phyloP scores from a whole-genome alignment of 345 rosid species.

The Cardiospermum halicacabum region DNA sequence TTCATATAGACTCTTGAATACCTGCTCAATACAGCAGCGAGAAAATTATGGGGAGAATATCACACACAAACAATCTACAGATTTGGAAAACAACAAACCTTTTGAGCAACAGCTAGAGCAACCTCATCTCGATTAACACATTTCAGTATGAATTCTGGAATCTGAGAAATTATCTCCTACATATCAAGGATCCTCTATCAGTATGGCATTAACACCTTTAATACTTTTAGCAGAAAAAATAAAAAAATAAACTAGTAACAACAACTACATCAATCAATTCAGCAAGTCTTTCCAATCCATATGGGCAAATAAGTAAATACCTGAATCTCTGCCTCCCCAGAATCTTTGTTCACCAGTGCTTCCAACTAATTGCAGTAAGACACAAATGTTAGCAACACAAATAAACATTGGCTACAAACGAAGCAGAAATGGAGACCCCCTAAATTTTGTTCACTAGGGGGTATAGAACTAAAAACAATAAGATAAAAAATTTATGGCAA shows the following conservation, averaged over 20 bases:
- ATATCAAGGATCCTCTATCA: background rate
- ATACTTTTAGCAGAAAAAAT: background rate
- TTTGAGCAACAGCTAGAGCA: slow-evolving; percentile 93
- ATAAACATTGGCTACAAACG: background rate
- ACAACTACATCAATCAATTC: too few species aligned
- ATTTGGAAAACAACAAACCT: slow-evolving; percentile 37
- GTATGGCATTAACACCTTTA: background rate
- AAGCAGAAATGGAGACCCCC: background rate
- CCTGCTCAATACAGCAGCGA: slow-evolving; percentile 24
- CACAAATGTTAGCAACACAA: background rate
- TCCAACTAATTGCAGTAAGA: slow-evolving; percentile 24
- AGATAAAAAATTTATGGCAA: background rate
- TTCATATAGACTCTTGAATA: slow-evolving; percentile 86
- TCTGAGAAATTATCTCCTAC: slow-evolving; percentile 78
- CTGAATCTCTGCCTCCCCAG: slow-evolving; percentile 32
- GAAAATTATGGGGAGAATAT: background rate
- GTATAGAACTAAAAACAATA: background rate
- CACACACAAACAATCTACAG: background rate
- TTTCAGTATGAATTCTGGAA: slow-evolving; percentile 92
- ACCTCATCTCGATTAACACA: slow-evolving; percentile 95
- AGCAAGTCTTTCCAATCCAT: background rate
- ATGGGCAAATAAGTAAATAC: slow-evolving; percentile 10
- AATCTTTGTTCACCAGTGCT: slow-evolving; percentile 26
- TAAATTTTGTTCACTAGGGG: background rate
- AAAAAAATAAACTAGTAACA: too few species aligned